These are phyloP conservation scores for Canavalia gladiata DNA, from an alignment of 306 rosid species.

Conservation along the genomic window DNA sequence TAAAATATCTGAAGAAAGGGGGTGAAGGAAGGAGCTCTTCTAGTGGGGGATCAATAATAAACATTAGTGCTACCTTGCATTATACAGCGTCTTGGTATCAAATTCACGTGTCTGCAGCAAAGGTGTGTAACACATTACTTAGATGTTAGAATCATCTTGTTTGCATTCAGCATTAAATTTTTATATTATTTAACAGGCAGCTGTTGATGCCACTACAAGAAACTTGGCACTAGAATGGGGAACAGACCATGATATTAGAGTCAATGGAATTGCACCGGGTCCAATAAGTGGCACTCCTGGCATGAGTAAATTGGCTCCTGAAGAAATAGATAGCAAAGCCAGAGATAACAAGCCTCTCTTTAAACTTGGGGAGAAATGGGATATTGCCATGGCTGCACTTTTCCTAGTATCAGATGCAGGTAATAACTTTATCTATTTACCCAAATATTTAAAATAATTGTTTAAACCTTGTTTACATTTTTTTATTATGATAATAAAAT, in stretches of 20 bases:
- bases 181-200: slow-evolving; percentile 70
- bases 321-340: slow-evolving; percentile 63
- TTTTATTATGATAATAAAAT: background rate
- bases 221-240: slow-evolving; percentile 99
- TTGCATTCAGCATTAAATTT: slow-evolving; percentile 7
- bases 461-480: slow-evolving; percentile 10
- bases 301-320: slow-evolving; percentile 83
- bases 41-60: slow-evolving; percentile 76
- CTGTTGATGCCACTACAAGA: slow-evolving; percentile 91
- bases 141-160: slow-evolving; percentile 24
- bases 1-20: slow-evolving; percentile 92
- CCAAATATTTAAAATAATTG: slow-evolving; percentile 5
- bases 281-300: slow-evolving; percentile 92
- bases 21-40: slow-evolving; percentile 74
- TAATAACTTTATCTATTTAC: slow-evolving; percentile 44
- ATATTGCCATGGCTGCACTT: slow-evolving; percentile 93
- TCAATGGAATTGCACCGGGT: slow-evolving; percentile 96
- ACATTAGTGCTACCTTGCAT: slow-evolving; percentile 91
- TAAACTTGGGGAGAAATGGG: slow-evolving; percentile 94
- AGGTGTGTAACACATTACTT: slow-evolving; percentile 61
- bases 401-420: slow-evolving; percentile 93
- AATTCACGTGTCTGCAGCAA: slow-evolving; percentile 93
- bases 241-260: slow-evolving; percentile 86
- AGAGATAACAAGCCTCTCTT: slow-evolving; percentile 69
- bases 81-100: slow-evolving; percentile 95